Base-by-base conservation (phyloP, 176 grass and related monocot species). In the Musa acuminata region DNA sequence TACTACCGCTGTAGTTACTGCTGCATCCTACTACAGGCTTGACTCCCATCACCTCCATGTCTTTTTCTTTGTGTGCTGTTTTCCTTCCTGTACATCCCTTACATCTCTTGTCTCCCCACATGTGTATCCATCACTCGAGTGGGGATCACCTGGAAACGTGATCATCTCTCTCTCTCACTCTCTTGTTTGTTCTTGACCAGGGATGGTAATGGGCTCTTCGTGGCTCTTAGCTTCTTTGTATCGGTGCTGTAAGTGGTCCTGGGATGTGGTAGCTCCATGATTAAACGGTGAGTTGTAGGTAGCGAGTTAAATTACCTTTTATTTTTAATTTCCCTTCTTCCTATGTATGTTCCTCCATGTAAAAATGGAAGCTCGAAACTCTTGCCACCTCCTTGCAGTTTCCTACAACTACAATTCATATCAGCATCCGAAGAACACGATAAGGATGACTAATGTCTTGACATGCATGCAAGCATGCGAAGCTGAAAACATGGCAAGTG, bases 181-280 rank as follows among this genome's bases (percentile, higher is more conserved):
- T 17, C 57, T 60, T 60, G 57, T 43, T 43, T 43, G 57, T 60
- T 19, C 17, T 11, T 0, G 22, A 64, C 9, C 8, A 26, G 62
- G 12, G 64, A 29, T 67, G 64, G 26, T 26, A 35, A 13, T 43
- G 64, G 64, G 35, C 43, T 67, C 26, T 67, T 67, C 16, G 35
- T 67, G 64, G 11, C 26, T 67, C 25, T 67, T 67, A 70, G 67
- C 43, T 50, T 70, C 67, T 70, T 50, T 70, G 67, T 49, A 51
- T 70, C 43, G 11, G 67, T 20, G 9, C 67, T 70, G 48, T 50
- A 70, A 70, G 67, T 70, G 43, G 67, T 20, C 67, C 67, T 70
- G 17, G 35, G 16, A 13, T 65, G 23, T 25, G 23, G 9, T 29
- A 22, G 10, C 13, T 25, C 23, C 25, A 11, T 9, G 35, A 70